Conservation (phyloP, 2,329 filamentous ascomycete species). For the Thyridium curvatum region DNA sequence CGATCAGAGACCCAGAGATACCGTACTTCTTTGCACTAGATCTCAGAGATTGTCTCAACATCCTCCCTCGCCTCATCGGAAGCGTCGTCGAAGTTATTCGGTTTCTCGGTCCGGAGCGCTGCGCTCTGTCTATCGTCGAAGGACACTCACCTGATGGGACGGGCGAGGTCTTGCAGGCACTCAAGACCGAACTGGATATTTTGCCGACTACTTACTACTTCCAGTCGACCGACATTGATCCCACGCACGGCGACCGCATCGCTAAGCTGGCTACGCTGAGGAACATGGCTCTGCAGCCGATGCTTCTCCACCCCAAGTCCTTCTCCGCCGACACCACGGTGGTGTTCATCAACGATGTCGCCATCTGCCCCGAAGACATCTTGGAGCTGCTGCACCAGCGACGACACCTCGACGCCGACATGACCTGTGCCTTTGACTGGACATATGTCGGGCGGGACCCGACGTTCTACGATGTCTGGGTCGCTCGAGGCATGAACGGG, state of each 20-base stretch:
- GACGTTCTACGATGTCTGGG: conserved; percentile 53
- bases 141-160: conserved; percentile 50
- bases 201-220: conserved; percentile 35
- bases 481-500: conserved; percentile 43
- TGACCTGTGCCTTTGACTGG: conserved; percentile 57
- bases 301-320: conserved; percentile 18
- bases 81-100: conserved; percentile 41
- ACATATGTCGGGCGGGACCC: conserved; percentile 33
- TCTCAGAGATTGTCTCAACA: conserved; percentile 32
- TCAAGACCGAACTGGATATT: conserved; percentile 30
- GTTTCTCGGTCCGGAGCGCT: conserved; percentile 43
- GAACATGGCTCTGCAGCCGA: conserved; percentile 43
- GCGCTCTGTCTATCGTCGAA: conserved; percentile 49
- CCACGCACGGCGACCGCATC: conserved; percentile 36
- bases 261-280: conserved; percentile 40
- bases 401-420: conserved; percentile 37
- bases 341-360: conserved; percentile 49
- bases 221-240: conserved; percentile 33
- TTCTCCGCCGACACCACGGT: conserved; percentile 33
- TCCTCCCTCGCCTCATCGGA: conserved; percentile 45
- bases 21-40: conserved; percentile 48
- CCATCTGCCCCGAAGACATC: conserved; percentile 46
- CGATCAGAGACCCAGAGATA: not conserved
- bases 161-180: conserved; percentile 35
- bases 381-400: conserved; percentile 49